A percentile compares a stretch with the other conserved stretches of the same genome.
These are phyloP conservation scores for Anthostomella pinea DNA, from an alignment of 2,329 filamentous ascomycete species.

Conservation along the genomic window DNA sequence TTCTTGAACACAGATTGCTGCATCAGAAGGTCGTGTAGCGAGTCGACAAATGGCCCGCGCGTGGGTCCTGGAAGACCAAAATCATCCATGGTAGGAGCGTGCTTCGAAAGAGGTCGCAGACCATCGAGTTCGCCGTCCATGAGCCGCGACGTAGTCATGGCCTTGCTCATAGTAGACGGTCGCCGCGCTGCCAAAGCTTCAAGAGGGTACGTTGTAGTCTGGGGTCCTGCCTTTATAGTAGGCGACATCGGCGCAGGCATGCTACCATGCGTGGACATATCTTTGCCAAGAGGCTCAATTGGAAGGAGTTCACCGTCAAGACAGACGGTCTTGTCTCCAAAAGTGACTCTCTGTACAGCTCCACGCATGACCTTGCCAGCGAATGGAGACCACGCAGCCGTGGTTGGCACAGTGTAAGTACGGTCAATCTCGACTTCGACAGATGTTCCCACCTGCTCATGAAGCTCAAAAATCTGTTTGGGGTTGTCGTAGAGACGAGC, in stretches of 20 bases:
- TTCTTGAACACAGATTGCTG: constrained; percentile 81
- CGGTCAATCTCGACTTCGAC: constrained; percentile 76
- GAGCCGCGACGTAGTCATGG: constrained; percentile 26
- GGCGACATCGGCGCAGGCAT: constrained; percentile 52
- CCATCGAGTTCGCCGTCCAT: constrained; percentile 34
- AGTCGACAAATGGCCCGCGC: constrained; percentile 53
- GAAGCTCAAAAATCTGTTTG: constrained; percentile 77
- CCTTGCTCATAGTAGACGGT: constrained; percentile 31
- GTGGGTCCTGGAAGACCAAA: constrained; percentile 45
- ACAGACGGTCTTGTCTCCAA: constrained; percentile 71
- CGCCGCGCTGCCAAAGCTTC: constrained; percentile 35
- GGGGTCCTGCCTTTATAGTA: constrained; percentile 50
- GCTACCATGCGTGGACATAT: constrained; percentile 69
- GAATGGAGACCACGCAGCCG: constrained; percentile 66
- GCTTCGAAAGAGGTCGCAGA: constrained; percentile 23
- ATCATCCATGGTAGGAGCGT: constrained; percentile 38
- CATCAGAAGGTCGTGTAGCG: constrained; percentile 69
- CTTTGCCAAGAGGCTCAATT: constrained; percentile 60
- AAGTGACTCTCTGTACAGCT: constrained; percentile 71
- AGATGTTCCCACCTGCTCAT: constrained; percentile 71
- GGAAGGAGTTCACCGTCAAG: constrained; percentile 64
- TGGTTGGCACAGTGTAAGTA: constrained; percentile 56
- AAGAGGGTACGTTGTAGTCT: constrained; percentile 33
- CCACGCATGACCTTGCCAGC: constrained; percentile 66
- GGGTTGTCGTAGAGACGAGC: constrained; percentile 72